Evolutionary conservation across 2,329 filamentous ascomycete species (phyloP), one percentile per base, ranked within the genome.

Genomic region (Sporothrix pseudoabietina): DNA sequence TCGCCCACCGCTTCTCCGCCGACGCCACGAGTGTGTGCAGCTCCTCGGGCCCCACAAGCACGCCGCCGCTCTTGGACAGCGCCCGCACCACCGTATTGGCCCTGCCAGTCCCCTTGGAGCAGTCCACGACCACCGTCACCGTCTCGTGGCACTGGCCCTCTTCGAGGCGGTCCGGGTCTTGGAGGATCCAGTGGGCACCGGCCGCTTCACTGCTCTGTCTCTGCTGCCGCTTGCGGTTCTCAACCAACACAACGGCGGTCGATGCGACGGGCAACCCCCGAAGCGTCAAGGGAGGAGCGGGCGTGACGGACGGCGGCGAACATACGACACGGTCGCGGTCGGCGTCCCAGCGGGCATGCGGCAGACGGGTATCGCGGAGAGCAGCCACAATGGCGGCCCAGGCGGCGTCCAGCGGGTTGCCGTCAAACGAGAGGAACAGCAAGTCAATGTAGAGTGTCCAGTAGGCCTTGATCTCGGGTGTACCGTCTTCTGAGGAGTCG

Each of bases 371-470:
- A 80, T 96, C 89, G 71, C 85, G 86, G 74, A 99, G 83, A 7
- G 96, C 95, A 9, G 94, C 93, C 30, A 97, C 81, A 0, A 97
- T 87, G 14, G 94, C 90, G 0, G 91, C 88, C 94, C 95, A 98
- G 0, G 94, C 93, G 0, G 93, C 92, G 79, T 99, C 95, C 76
- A 98, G 94, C 1, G 94, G 89, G 78, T 96, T 97, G 6, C 95
- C 95, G 76, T 97, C 94, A 69, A 97, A 89, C 0, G 93, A 97
- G 77, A 99, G 91, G 82, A 97, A 96, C 79, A 98, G 88, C n/a
- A 98, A 86, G 79, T 98, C 95, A 76, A 99, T 92, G 82, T 97
- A 98, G 26, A 99, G 88, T 10, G 93, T 91, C 96, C 95, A 99
- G 81, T 97, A 98, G 0, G 92, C 96, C 80, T 92, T 95, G 12